Conservation (phyloP, 2,329 filamentous ascomycete genomes). For the Talaromyces sp. region DNA sequence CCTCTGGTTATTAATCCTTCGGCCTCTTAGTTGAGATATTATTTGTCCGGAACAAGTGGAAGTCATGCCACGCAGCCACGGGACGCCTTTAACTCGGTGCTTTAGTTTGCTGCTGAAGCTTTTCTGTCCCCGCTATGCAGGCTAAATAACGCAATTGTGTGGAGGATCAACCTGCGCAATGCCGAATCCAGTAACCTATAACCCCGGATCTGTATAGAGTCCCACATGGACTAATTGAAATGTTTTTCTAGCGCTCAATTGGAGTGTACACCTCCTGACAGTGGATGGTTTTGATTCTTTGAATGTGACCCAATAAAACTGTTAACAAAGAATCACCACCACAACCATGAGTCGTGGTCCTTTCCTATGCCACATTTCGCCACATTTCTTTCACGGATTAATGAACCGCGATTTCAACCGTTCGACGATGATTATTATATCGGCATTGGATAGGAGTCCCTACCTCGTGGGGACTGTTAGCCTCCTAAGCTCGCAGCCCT, state of each 20-base stretch:
- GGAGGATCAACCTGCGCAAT: background rate
- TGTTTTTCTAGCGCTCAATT: no score
- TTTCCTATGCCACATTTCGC: background rate
- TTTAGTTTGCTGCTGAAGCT: background rate
- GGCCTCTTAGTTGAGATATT: background rate
- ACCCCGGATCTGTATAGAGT: no score
- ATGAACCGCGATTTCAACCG: no score
- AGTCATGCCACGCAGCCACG: no score
- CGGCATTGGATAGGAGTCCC: background rate
- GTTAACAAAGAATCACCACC: background rate
- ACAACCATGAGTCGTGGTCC: background rate
- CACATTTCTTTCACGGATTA: no score
- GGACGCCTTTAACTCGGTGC: background rate
- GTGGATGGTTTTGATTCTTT: no score
- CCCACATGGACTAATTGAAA: no score
- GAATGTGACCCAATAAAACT: background rate
- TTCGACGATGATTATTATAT: background rate
- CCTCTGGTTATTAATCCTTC: background rate
- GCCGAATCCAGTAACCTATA: no score
- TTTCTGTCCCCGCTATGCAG: background rate
- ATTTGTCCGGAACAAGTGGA: background rate
- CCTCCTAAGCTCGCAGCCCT: conserved; percentile 19
- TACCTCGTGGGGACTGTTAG: background rate
- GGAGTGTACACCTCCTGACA: no score
- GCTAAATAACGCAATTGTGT: background rate